Conservation (phyloP, 768 basidiomycete species). For the Psilocybe sp. region DNA sequence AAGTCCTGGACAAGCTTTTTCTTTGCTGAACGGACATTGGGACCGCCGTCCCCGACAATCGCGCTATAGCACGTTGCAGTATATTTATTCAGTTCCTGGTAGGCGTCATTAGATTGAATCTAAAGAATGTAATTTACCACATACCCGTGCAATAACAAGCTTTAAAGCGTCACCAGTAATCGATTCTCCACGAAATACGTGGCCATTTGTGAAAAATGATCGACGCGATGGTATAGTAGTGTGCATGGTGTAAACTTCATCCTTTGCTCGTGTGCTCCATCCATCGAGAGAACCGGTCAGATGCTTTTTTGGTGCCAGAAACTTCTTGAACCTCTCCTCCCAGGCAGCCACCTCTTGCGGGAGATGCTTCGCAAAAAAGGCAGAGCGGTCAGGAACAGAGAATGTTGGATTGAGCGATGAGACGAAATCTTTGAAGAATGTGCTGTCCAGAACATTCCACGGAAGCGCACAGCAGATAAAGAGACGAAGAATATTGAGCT, state of each 20-base stretch:
- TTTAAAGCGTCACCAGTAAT: constrained; percentile 18
- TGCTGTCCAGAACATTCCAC: constrained; percentile 14
- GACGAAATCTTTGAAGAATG: constrained; percentile 14
- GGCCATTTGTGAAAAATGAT: constrained; percentile 21
- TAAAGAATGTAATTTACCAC: background rate
- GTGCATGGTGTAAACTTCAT: constrained; percentile 27
- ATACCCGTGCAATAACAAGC: constrained; percentile 4
- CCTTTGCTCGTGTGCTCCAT: constrained; percentile 17
- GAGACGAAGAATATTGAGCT: constrained; percentile 14
- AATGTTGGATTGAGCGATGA: constrained; percentile 11
- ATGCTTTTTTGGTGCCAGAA: constrained; percentile 12
- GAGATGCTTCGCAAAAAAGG: constrained; percentile 19
- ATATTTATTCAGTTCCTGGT: constrained; percentile 10
- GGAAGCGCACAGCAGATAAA: constrained; percentile 21
- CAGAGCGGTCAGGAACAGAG: constrained; percentile 15
- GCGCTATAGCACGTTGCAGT: constrained; percentile 16
- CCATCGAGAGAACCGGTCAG: constrained; percentile 22
- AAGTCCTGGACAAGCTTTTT: constrained; percentile 9
- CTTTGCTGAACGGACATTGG: constrained; percentile 21
- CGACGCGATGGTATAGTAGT: constrained; percentile 19
- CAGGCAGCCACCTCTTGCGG: constrained; percentile 15
- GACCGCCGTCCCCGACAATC: constrained; percentile 22
- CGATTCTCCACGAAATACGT: constrained; percentile 22
- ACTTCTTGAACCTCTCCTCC: constrained; percentile 7
- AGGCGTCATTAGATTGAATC: background rate